Conservation (phyloP, 140 eudicot genomes). For the Senecio squalidus region DNA sequence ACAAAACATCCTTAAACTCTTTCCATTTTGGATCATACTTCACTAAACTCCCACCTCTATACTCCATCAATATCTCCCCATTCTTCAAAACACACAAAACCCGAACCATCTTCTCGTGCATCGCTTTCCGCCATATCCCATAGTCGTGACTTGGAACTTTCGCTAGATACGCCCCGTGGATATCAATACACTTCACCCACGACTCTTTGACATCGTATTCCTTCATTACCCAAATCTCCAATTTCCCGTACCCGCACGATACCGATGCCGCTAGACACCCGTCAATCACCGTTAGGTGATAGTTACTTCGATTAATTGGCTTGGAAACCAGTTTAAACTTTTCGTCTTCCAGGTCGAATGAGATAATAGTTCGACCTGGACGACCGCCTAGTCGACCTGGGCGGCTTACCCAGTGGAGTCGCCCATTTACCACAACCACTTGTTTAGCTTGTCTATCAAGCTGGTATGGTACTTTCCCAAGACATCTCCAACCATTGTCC, state of each 20-base stretch:
- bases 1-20: conserved; percentile 36
- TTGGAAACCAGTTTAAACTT: conserved; percentile 36
- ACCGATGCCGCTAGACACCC: conserved; percentile 43
- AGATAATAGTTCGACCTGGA: conserved; percentile 28
- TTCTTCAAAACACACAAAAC: conserved; percentile 43
- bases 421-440: conserved; percentile 31
- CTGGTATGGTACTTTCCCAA: conserved; percentile 44
- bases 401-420: conserved; percentile 45
- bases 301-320: conserved; percentile 30
- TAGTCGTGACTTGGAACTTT: conserved; percentile 19
- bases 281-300: conserved; percentile 35
- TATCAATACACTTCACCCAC: conserved; percentile 37
- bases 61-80: conserved; percentile 53
- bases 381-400: conserved; percentile 22
- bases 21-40: conserved; percentile 47
- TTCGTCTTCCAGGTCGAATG: conserved; percentile 50
- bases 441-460: conserved; percentile 32
- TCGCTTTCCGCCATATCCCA: conserved; percentile 36
- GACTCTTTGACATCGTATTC: conserved; percentile 46
- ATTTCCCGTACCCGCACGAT: conserved; percentile 24
- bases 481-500: conserved; percentile 32
- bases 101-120: conserved; percentile 33
- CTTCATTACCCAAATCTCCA: conserved; percentile 58
- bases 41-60: conserved; percentile 48
- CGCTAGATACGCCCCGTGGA: conserved; percentile 33